phyloP scores from a whole-genome alignment of 1,139 yeast genomes.

The Yamadazyma atmosphaerica region DNA sequence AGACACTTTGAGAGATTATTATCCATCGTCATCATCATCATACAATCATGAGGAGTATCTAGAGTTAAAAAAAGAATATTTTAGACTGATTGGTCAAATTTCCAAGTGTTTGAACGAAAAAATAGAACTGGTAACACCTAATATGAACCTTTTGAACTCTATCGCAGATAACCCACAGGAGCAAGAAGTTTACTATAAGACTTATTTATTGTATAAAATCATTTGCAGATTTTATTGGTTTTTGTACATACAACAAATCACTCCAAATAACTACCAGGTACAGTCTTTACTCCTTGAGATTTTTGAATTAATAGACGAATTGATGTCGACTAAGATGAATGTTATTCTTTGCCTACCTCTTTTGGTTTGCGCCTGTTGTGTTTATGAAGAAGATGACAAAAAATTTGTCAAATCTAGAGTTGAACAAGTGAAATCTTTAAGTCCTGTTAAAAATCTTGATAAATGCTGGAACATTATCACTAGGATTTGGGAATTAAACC shows the following conservation, averaged over 20 bases:
- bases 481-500: conserved; percentile 29
- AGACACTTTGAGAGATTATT: conserved; percentile 2
- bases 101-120: conserved; percentile 5
- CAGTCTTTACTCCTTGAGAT: conserved; percentile 4
- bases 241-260: conserved; percentile 10
- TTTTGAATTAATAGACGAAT: conserved; percentile 8
- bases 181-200: conserved; percentile 5
- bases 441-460: conserved; percentile 23
- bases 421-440: conserved; percentile 14
- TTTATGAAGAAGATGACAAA: conserved; percentile 20
- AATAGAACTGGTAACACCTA: conserved; percentile 9
- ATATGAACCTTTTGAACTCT: conserved; percentile 7
- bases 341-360: conserved; percentile 16
- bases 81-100: not conserved
- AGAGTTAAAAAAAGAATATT: conserved; percentile 4
- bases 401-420: conserved; percentile 9
- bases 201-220: conserved; percentile 8
- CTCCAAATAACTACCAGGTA: conserved; percentile 10
- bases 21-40: not conserved
- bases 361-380: conserved; percentile 25
- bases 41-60: not conserved
- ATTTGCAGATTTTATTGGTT: conserved; percentile 10
- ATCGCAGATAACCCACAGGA: conserved; percentile 8
- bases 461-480: conserved; percentile 22
- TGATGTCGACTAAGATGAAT: conserved; percentile 12